Evolutionary conservation across 2,329 filamentous ascomycete species (phyloP).

Genomic region (Teratosphaeria zuluensis): DNA sequence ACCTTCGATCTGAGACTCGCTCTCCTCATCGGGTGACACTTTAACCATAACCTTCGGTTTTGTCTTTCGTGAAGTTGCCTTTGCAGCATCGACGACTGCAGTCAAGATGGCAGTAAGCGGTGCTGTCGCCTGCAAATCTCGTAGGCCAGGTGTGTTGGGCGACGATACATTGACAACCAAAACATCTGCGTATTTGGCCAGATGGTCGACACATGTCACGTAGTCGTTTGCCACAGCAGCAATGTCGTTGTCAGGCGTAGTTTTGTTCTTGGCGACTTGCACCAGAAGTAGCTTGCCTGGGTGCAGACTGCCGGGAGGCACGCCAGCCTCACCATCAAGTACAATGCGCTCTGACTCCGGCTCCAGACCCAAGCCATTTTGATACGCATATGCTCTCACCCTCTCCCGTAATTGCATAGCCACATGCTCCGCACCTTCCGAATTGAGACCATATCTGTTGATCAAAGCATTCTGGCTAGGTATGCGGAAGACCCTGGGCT

Average conservation of each 20-base stretch:
- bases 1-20: slow-evolving; percentile 70
- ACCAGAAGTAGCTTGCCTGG: slow-evolving; percentile 73
- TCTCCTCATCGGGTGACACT: slow-evolving; percentile 90
- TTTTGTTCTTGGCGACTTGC: slow-evolving; percentile 95
- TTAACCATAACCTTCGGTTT: slow-evolving; percentile 92
- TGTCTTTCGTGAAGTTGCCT: slow-evolving; percentile 55
- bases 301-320: slow-evolving; percentile 72
- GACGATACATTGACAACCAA: slow-evolving; percentile 97
- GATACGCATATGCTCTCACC: slow-evolving; percentile 65
- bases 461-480: slow-evolving; percentile 78
- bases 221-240: slow-evolving; percentile 71
- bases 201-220: slow-evolving; percentile 73
- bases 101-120: slow-evolving; percentile 72
- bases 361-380: slow-evolving; percentile 54
- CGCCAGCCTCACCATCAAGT: slow-evolving; percentile 63
- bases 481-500: slow-evolving; percentile 79
- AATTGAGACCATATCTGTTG: slow-evolving; percentile 94
- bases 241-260: slow-evolving; percentile 75
- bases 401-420: slow-evolving; percentile 69
- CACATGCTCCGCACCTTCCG: slow-evolving; percentile 77
- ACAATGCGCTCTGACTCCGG: slow-evolving; percentile 60
- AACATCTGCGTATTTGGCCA: slow-evolving; percentile 85
- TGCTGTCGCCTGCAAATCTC: slow-evolving; percentile 74
- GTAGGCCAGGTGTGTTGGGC: slow-evolving; percentile 86
- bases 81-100: slow-evolving; percentile 73